Conservation (phyloP, 495 filamentous ascomycete species). For the Hypoxylon fuscum region DNA sequence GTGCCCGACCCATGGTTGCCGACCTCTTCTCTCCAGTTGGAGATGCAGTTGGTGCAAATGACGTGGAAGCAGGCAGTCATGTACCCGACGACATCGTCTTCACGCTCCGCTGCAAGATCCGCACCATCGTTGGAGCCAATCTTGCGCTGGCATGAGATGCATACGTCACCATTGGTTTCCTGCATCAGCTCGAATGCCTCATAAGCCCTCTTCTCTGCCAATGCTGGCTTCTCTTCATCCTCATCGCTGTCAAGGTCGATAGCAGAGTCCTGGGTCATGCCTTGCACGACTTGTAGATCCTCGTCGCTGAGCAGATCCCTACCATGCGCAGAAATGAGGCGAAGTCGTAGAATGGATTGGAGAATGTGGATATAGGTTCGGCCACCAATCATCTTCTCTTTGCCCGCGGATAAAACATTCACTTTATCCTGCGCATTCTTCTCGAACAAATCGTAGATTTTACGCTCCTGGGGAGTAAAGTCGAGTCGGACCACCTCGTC, state of each 20-base stretch:
- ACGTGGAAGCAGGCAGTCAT: conserved; percentile 87
- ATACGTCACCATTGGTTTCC: conserved; percentile 75
- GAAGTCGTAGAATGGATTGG: conserved; percentile 87
- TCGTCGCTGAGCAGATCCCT: conserved; percentile 84
- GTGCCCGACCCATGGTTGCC: conserved; percentile 45
- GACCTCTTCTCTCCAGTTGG: conserved; percentile 54
- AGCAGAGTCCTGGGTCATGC: conserved; percentile 78
- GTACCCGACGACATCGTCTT: conserved; percentile 73
- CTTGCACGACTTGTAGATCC: conserved; percentile 79
- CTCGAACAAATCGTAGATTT: conserved; percentile 65
- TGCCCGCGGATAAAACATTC: conserved; percentile 57
- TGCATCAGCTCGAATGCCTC: conserved; percentile 83
- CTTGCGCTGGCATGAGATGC: conserved; percentile 71
- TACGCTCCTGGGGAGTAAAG: conserved; percentile 60
- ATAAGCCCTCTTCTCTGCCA: conserved; percentile 74
- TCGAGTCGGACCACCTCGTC: conserved; percentile 75
- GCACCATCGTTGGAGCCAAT: conserved; percentile 63
- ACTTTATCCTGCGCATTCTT: conserved; percentile 63
- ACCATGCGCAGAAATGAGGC: conserved; percentile 90
- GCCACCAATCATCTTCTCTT: conserved; percentile 75
- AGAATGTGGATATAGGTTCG: conserved; percentile 88
- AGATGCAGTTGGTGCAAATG: conserved; percentile 78
- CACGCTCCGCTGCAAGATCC: conserved; percentile 61
- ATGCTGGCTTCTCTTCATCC: conserved; percentile 61
- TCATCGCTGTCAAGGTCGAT: conserved; percentile 85